Percentiles rank a stretch among this genome's conserved stretches.
Evolutionary conservation across 768 basidiomycete species (phyloP).

Genomic region (Lentinus tigrinus): DNA sequence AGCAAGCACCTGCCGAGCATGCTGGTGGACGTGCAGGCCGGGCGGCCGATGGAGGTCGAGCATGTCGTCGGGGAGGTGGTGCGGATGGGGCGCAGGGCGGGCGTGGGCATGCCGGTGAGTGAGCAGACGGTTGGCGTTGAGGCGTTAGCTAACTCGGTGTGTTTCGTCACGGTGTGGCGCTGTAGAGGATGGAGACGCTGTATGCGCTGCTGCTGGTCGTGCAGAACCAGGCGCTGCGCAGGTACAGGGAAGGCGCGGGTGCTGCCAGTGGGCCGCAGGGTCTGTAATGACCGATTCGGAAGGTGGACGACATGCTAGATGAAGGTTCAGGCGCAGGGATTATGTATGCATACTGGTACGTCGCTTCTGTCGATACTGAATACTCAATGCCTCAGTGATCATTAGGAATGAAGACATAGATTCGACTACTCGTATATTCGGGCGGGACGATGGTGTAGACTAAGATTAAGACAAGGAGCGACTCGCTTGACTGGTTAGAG

Average conservation of each 20-base stretch:
- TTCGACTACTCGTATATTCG: no score
- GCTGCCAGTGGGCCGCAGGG: background rate
- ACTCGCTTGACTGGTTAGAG: no score
- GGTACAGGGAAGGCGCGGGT: background rate
- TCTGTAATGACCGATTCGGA: no score
- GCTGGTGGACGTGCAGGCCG: slow-evolving; percentile 55
- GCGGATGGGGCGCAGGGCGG: slow-evolving; percentile 44
- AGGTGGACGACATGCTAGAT: no score
- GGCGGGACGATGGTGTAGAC: no score
- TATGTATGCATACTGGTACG: no score
- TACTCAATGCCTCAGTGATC: no score
- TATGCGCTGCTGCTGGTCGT: slow-evolving; percentile 58
- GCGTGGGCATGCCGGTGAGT: slow-evolving; percentile 51
- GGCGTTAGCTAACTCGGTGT: background rate
- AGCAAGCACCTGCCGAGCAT: slow-evolving; percentile 57
- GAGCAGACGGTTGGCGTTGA: no score
- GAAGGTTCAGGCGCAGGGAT: no score
- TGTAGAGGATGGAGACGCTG: slow-evolving; percentile 59
- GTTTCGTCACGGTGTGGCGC: background rate
- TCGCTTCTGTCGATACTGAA: no score
- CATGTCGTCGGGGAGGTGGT: slow-evolving; percentile 64
- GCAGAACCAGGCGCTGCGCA: slow-evolving; percentile 56
- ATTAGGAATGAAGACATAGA: no score
- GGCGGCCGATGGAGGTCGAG: slow-evolving; percentile 64
- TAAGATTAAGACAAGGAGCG: no score